Conservation (phyloP, 768 basidiomycete species). For the Myochromella boudieri region DNA sequence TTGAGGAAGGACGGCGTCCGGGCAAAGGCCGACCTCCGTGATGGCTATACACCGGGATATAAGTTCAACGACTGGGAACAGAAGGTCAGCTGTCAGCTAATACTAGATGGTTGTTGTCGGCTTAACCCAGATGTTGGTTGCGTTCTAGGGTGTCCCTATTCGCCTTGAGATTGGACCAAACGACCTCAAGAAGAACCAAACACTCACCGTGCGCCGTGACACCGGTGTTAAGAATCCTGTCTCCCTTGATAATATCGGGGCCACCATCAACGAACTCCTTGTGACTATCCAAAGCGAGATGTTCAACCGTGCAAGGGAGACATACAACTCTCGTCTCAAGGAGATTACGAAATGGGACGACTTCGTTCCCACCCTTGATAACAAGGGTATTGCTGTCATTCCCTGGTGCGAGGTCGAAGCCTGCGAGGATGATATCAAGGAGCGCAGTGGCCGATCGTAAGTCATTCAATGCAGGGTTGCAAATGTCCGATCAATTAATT, state of each 20-base stretch:
- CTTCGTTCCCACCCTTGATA: constrained; percentile 87
- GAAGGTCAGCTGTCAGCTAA: constrained; percentile 53
- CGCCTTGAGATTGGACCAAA: constrained; percentile 97
- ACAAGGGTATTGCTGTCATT: constrained; percentile 82
- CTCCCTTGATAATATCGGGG: constrained; percentile 37
- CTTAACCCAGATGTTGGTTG: neutral
- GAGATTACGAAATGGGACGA: constrained; percentile 87
- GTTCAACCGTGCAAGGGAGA: constrained; percentile 74
- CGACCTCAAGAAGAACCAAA: constrained; percentile 82
- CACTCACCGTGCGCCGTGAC: constrained; percentile 79
- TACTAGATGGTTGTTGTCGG: neutral
- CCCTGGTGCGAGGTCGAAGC: constrained; percentile 95
- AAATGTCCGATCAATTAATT: constrained; percentile 14
- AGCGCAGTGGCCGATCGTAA: constrained; percentile 83
- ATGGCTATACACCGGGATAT: constrained; percentile 97
- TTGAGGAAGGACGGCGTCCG: constrained; percentile 74
- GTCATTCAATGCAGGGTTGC: no score
- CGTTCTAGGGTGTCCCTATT: constrained; percentile 83
- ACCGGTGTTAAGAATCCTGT: constrained; percentile 47
- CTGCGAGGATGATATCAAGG: constrained; percentile 99
- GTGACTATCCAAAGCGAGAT: constrained; percentile 88
- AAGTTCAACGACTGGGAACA: constrained; percentile 99
- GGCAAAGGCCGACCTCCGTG: constrained; percentile 88
- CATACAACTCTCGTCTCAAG: constrained; percentile 70
- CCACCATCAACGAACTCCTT: constrained; percentile 65